Base-by-base conservation (phyloP, 352 stramenopile genomes). In the Globisporangium irregulare region DNA sequence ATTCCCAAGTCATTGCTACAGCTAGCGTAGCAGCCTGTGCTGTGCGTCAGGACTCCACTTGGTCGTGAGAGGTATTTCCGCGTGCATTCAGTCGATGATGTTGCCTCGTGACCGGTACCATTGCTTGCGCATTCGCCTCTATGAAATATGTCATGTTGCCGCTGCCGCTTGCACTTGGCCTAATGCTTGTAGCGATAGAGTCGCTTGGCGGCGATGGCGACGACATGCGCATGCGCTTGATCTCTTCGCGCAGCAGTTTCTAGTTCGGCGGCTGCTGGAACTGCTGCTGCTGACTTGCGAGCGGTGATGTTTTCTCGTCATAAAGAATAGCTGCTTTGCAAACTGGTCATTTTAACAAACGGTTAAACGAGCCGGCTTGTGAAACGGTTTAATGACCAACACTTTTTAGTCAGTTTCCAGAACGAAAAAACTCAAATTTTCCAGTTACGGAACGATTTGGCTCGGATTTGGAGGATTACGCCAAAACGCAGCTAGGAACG, bases 141-240 rank as follows among this genome's bases (percentile, higher is more conserved):
- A 25, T 41, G 15, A 74, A 70, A 59, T 90, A 79, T 36, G 76
- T 84, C 70, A 76, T 84, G 9, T 66, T 59, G 27, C 73, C 36
- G 12, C 20, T 27, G 10, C 14, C 41, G 20, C 41, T 29, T 12
- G 34, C 18, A n/a, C 8, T 59, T 1, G 50, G 69, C 32, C 75
- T 68, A 24, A 65, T 63, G 50, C 67, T 65, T 25, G 41, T 55
- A 18, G 55, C 64, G 27, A 36, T 55, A 14, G 55, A 64, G 43
- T 68, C 67, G 1, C 60, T 62, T 1, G 61, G 64, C 0, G 76
- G 74, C 14, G 27, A 3, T 29, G 84, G 81, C 1, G 80, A 90
- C 50, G 81, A 76, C 43, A 93, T 68, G 10, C 86, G 83, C 79
- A 93, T 81, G 51, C 83, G 82, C 66, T 92, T 93, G 46, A 93